Evolutionary conservation across 2,329 filamentous ascomycete genomes (phyloP).

Genomic region (Exophiala mesophila): DNA sequence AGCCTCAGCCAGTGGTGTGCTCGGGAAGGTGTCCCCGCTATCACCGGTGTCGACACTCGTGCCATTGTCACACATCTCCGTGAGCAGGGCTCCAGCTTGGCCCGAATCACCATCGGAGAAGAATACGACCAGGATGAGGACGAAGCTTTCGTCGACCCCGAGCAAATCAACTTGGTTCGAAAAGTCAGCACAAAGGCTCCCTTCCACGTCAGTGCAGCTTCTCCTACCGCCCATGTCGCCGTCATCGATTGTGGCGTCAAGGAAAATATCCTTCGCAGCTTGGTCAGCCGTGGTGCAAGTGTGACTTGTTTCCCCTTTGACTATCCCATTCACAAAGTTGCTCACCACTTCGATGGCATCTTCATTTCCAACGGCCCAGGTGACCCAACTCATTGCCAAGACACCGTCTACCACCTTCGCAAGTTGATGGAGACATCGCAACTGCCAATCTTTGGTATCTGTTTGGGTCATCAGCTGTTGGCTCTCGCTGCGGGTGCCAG

Average conservation of each 20-base stretch:
- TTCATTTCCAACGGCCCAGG: slow-evolving; percentile 99
- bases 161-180: slow-evolving; percentile 93
- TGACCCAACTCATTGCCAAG: slow-evolving; percentile 93
- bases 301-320: slow-evolving; percentile 94
- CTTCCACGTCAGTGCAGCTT: slow-evolving; percentile 83
- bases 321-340: slow-evolving; percentile 97
- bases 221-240: slow-evolving; percentile 83
- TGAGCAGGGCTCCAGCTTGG: slow-evolving; percentile 93
- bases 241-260: slow-evolving; percentile 98
- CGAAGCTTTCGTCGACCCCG: slow-evolving; percentile 89
- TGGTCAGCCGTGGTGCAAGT: slow-evolving; percentile 85
- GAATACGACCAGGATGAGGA: slow-evolving; percentile 99
- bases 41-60: slow-evolving; percentile 94
- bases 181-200: slow-evolving; percentile 97
- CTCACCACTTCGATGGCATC: slow-evolving; percentile 94
- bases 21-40: slow-evolving; percentile 90
- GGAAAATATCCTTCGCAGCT: slow-evolving; percentile 96
- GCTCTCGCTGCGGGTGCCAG: slow-evolving; percentile 81
- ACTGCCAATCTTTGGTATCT: slow-evolving; percentile 95
- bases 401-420: slow-evolving; percentile 86
- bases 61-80: slow-evolving; percentile 93
- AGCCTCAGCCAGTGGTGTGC: slow-evolving; percentile 91
- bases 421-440: slow-evolving; percentile 88
- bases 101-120: slow-evolving; percentile 89
- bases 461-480: slow-evolving; percentile 92